Conservation (phyloP, 2,329 filamentous ascomycete species). For the Annulohypoxylon truncatum region DNA sequence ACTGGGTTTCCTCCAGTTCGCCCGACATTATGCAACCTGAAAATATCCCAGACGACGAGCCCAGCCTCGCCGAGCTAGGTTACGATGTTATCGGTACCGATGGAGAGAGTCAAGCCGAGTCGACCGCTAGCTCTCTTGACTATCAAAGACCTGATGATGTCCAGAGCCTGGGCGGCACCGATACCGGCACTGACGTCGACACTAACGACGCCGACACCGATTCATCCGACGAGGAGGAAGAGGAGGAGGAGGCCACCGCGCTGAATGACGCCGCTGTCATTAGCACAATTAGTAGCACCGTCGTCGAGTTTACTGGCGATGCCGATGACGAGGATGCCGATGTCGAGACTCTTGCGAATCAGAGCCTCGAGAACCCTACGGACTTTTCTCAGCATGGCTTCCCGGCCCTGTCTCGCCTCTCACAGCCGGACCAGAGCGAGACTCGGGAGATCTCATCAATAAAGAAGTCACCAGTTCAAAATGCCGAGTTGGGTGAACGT, state of each 20-base stretch:
- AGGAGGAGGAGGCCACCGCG: slow-evolving; percentile 35
- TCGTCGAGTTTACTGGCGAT: slow-evolving; percentile 35
- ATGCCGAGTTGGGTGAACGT: neutral
- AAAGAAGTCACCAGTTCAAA: slow-evolving; percentile 1
- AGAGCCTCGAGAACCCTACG: slow-evolving; percentile 50
- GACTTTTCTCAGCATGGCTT: slow-evolving; percentile 46
- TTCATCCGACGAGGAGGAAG: slow-evolving; percentile 55
- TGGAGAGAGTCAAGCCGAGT: slow-evolving; percentile 65
- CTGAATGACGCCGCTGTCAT: slow-evolving; percentile 35
- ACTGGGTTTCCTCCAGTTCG: slow-evolving; percentile 69
- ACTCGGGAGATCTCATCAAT: slow-evolving; percentile 11
- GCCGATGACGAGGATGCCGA: slow-evolving; percentile 42
- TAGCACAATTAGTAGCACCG: slow-evolving; percentile 29
- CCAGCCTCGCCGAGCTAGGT: slow-evolving; percentile 66
- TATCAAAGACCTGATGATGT: slow-evolving; percentile 63
- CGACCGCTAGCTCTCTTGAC: slow-evolving; percentile 61
- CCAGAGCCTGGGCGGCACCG: slow-evolving; percentile 57
- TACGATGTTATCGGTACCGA: slow-evolving; percentile 69
- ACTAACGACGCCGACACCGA: slow-evolving; percentile 58
- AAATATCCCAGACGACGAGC: slow-evolving; percentile 58
- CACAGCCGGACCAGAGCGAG: slow-evolving; percentile 17
- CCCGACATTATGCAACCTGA: slow-evolving; percentile 66
- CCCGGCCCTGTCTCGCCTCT: slow-evolving; percentile 32
- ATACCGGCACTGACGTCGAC: slow-evolving; percentile 60
- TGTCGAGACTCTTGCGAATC: slow-evolving; percentile 46